Evolutionary conservation across 192 early-diverging fungal species (phyloP).

Genomic region (Mortierella hygrophila): DNA sequence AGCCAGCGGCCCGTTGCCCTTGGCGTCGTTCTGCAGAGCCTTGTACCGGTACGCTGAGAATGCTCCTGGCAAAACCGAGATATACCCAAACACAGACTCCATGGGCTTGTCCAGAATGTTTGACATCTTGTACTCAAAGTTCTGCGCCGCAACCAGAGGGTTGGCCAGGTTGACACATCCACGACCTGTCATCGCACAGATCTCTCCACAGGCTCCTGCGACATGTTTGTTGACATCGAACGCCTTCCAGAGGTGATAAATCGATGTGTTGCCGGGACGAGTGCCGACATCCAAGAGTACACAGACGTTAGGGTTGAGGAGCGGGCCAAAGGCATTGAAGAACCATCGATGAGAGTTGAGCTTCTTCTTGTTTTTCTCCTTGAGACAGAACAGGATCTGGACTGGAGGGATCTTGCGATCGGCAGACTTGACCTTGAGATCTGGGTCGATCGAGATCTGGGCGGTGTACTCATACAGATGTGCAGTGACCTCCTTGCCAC

Average conservation of each 20-base stretch:
- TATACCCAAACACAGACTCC: conserved; percentile 94
- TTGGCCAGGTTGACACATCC: conserved; percentile 73
- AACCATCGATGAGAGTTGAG: conserved; percentile 76
- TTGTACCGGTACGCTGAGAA: conserved; percentile 85
- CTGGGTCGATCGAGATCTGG: conserved; percentile 68
- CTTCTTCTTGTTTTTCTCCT: conserved; percentile 79
- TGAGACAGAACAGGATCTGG: conserved; percentile 84
- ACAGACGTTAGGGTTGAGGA: conserved; percentile 71
- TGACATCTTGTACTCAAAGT: conserved; percentile 86
- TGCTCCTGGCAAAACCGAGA: conserved; percentile 92
- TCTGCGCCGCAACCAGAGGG: conserved; percentile 83
- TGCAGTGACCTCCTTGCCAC: conserved; percentile 71
- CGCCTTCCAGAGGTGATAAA: conserved; percentile 85
- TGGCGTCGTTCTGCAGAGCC: conserved; percentile 73
- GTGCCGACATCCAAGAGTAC: conserved; percentile 86
- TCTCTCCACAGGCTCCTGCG: conserved; percentile 90
- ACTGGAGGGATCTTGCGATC: conserved; percentile 70
- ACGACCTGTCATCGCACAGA: conserved; percentile 73
- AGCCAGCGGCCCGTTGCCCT: conserved; percentile 71
- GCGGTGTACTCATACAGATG: conserved; percentile 80
- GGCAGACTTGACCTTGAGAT: conserved; percentile 63
- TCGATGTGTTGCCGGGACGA: conserved; percentile 73
- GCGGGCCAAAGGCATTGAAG: conserved; percentile 71
- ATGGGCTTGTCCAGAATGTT: conserved; percentile 85
- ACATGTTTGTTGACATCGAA: conserved; percentile 81